These are phyloP conservation scores for Pseudogymnoascus sp. DNA, from an alignment of 2,329 filamentous ascomycete species.

Conservation along the genomic window DNA sequence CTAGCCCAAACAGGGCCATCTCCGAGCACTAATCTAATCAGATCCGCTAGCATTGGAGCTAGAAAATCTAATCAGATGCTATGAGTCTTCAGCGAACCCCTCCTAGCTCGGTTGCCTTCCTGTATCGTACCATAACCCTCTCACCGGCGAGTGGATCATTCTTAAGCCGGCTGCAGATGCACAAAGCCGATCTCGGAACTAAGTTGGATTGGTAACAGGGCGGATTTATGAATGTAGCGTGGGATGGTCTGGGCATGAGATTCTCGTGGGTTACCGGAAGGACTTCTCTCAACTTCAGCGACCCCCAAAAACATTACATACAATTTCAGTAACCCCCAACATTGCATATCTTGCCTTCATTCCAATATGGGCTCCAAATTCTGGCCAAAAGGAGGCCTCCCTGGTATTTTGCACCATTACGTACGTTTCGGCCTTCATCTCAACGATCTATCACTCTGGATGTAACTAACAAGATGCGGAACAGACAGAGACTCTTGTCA, in stretches of 20 bases:
- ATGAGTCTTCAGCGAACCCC: background rate
- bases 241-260: background rate
- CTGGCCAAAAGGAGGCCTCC: slow-evolving; percentile 29
- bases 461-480: slow-evolving; percentile 6
- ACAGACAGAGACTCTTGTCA: slow-evolving; percentile 32
- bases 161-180: background rate
- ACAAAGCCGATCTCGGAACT: slow-evolving; percentile 7
- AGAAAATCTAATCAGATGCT: slow-evolving; percentile 6
- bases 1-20: background rate
- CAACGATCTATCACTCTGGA: background rate
- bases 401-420: slow-evolving; percentile 29
- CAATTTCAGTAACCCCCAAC: background rate
- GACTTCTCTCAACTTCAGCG: background rate
- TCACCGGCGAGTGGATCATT: background rate
- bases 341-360: background rate
- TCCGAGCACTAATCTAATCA: slow-evolving; percentile 4
- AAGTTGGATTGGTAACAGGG: background rate
- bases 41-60: background rate
- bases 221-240: background rate
- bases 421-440: slow-evolving; percentile 16
- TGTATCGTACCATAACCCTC: background rate
- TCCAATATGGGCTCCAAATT: slow-evolving; percentile 25
- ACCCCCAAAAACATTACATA: background rate
- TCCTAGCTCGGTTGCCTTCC: background rate
- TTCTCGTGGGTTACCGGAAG: background rate